Percentiles rank a stretch among this genome's conserved stretches.
These are phyloP conservation scores for Penicillium sp. DNA, from an alignment of 2,329 filamentous ascomycete species.

Conservation along the genomic window DNA sequence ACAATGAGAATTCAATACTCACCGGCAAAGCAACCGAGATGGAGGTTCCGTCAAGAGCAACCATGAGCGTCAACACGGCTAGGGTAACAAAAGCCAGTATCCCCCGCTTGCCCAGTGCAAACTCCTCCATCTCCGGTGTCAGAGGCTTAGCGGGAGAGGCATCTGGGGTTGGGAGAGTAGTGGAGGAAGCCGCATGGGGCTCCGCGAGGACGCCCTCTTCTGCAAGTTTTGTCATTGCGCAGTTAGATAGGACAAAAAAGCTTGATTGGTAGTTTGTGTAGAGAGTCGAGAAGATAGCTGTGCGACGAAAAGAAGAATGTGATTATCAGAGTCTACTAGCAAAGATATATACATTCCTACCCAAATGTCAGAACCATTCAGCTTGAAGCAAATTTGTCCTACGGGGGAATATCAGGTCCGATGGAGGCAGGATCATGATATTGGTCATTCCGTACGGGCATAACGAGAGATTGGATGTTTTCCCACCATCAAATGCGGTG, in stretches of 20 bases:
- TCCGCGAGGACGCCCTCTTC: not conserved
- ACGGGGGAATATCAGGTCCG: not conserved
- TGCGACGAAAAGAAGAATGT: not conserved
- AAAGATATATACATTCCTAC: not conserved
- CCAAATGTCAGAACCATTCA: not conserved
- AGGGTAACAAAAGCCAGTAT: conserved; percentile 14
- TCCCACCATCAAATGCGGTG: not conserved
- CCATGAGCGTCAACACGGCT: conserved; percentile 18
- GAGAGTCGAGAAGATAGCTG: not conserved
- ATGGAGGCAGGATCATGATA: not conserved
- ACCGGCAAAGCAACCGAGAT: conserved; percentile 21
- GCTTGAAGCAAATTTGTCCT: not conserved
- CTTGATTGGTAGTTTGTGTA: not conserved
- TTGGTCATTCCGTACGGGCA: not conserved
- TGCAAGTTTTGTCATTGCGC: not conserved
- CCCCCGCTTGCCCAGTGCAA: conserved; percentile 14
- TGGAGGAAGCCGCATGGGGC: not conserved
- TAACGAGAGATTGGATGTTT: not conserved
- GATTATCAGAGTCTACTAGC: not conserved
- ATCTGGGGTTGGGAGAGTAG: not conserved
- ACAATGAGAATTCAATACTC: not conserved
- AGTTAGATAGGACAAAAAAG: not conserved
- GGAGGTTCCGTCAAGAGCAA: conserved; percentile 19
- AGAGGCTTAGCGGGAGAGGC: not conserved
- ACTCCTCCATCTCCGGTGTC: conserved; percentile 6